Conservation (phyloP, 2,329 filamentous ascomycete species). For the Didymella keratinophila region DNA sequence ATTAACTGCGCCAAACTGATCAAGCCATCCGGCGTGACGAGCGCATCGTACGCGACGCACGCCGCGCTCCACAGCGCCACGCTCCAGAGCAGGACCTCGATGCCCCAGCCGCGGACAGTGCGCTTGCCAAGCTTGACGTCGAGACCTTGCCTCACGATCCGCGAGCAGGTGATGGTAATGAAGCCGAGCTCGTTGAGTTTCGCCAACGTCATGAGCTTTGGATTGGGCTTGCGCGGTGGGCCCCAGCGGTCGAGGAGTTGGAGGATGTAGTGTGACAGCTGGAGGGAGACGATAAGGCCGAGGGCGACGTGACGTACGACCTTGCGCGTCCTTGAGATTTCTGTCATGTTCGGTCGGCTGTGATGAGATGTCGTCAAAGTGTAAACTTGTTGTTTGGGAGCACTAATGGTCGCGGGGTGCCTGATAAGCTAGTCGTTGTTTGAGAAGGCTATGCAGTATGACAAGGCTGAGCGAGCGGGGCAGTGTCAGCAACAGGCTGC, state of each 20-base stretch:
- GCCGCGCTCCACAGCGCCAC: slow-evolving; percentile 4
- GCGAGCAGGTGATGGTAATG: neutral
- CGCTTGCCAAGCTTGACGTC: neutral
- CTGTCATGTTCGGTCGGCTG: neutral
- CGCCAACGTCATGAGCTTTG: neutral
- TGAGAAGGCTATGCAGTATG: too few species aligned
- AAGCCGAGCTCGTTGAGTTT: neutral
- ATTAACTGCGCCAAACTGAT: slow-evolving; percentile 1
- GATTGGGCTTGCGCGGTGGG: neutral
- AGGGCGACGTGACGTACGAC: neutral
- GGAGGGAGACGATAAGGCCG: neutral
- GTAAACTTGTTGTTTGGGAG: too few species aligned
- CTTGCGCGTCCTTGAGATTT: neutral
- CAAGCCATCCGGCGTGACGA: neutral
- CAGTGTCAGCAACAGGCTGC: too few species aligned
- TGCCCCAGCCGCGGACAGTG: neutral
- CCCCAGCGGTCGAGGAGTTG: neutral
- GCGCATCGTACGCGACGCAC: neutral
- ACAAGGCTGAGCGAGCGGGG: too few species aligned
- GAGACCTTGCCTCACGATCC: neutral
- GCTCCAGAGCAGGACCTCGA: slow-evolving; percentile 3
- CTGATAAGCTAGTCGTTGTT: too few species aligned
- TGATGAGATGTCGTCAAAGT: too few species aligned
- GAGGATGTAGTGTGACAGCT: neutral
- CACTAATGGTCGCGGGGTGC: too few species aligned